A percentile compares a stretch with the other conserved stretches of the same genome.
These are phyloP conservation scores for Colletotrichum gloeosporioides DNA, from an alignment of 2,329 filamentous ascomycete genomes.

Conservation along the genomic window DNA sequence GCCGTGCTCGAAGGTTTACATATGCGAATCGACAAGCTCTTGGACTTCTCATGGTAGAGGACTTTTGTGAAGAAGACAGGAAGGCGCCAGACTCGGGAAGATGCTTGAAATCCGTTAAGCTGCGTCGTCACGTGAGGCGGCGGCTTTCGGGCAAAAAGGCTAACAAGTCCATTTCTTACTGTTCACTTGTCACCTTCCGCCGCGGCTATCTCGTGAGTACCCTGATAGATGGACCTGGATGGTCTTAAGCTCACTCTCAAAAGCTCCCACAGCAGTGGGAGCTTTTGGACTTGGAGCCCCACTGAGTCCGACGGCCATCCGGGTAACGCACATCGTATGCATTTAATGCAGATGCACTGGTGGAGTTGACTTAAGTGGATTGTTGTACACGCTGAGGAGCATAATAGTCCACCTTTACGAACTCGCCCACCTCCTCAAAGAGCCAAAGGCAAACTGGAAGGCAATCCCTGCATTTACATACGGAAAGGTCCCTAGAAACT, in stretches of 20 bases:
- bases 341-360: neutral
- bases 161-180: too few relatives aligned
- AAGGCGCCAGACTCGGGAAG: neutral
- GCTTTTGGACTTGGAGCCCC: neutral
- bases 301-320: neutral
- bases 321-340: neutral
- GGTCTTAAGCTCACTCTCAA: too few relatives aligned
- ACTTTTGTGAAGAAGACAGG: neutral
- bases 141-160: neutral
- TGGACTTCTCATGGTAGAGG: too few relatives aligned
- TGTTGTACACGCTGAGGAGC: neutral
- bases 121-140: neutral
- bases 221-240: too few relatives aligned
- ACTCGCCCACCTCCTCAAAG: neutral
- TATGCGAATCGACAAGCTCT: too few relatives aligned
- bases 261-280: neutral
- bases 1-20: too few relatives aligned
- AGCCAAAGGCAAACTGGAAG: neutral
- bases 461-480: neutral
- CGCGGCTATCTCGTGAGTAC: too few relatives aligned
- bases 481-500: neutral
- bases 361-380: neutral
- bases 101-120: neutral
- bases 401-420: neutral
- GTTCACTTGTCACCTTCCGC: too few relatives aligned